phyloP scores from a whole-genome alignment of 306 rosid genomes.

The Pterocarpus santalinus region DNA sequence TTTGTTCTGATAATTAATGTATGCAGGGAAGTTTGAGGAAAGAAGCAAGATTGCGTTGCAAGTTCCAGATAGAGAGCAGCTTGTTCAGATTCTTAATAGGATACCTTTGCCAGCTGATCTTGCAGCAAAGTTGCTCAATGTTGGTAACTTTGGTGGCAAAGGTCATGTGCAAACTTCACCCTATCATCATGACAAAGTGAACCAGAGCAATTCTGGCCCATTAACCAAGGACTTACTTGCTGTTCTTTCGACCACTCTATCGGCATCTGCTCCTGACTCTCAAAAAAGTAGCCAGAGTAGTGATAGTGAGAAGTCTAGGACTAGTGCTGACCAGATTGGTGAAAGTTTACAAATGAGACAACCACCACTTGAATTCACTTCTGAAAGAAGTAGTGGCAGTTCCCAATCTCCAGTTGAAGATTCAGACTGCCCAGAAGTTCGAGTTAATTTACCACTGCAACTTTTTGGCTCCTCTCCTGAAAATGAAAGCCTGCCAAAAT shows the following conservation, averaged over 20 bases:
- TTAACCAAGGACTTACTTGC: constrained; percentile 79
- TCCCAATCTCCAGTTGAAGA: constrained; percentile 85
- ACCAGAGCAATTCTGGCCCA: constrained; percentile 58
- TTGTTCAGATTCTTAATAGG: constrained; percentile 81
- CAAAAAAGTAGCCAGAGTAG: constrained; percentile 74
- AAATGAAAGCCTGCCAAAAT: constrained; percentile 59
- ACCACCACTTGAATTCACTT: constrained; percentile 58
- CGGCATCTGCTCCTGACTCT: constrained; percentile 69
- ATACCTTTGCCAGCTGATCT: constrained; percentile 82
- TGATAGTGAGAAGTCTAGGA: constrained; percentile 69
- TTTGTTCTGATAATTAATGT: constrained; percentile 17
- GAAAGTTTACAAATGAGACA: constrained; percentile 53
- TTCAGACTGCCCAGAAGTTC: constrained; percentile 71
- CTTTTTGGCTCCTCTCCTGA: constrained; percentile 82
- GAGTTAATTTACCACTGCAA: constrained; percentile 76
- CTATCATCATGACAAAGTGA: constrained; percentile 61
- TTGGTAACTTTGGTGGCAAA: constrained; percentile 60
- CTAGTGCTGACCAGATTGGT: constrained; percentile 57
- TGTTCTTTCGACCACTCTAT: constrained; percentile 78
- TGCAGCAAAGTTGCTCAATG: constrained; percentile 76
- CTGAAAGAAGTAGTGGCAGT: constrained; percentile 86
- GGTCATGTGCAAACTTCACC: constrained; percentile 54
- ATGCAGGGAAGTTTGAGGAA: constrained; percentile 76
- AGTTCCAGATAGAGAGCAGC: constrained; percentile 75
- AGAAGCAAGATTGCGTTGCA: constrained; percentile 57